Base-by-base conservation (phyloP, 1,139 yeast genomes). In the Taiozyma sp. region DNA sequence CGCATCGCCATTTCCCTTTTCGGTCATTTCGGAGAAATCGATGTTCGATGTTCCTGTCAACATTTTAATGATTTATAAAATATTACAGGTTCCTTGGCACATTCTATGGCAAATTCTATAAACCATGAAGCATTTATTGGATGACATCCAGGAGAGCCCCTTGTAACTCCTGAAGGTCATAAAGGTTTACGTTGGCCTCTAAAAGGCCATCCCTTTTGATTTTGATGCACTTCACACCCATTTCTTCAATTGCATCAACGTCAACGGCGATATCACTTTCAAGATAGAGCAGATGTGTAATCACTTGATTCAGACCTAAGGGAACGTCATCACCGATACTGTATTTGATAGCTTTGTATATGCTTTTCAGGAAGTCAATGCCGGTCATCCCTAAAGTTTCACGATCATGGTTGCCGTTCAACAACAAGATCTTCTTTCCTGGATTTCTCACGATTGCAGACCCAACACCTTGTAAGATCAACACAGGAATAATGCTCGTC, bases 401-500 rank as follows among this genome's bases (percentile, higher is more conserved):
- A 54, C 96, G 71, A 64, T 90, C 97, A 42, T 72, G 70, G 47
- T 80, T 72, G 4, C 96, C 96, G 67, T 90, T 90, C 43, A 89
- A 68, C 13, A 89, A 67, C 28, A 90, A 65, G 2, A 84, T 71
- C 59, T 81, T 79, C 51, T 73, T 75, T 10, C 61, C 59, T 12
- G 55, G 57, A 24, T 48, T 61, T 12, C 61, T 49, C 42, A 52
- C 61, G 44, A 74, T 76, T 1, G 87, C 81, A 45, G 74, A 75
- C 0, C 92, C 95, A 24, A 89, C 78, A 1, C 96, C 96, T 52
- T 81, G 81, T 7, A 89, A 70, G 12, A 89, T 79, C 4, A 90
- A 70, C 0, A 90, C 82, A 0, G 97, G 97, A 3, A 89, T 71
- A 9, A 87, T 80, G 52, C 96, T 87, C 0, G 97, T 91, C 85